A percentile compares a stretch with the other conserved stretches of the same genome.
These are phyloP conservation scores for Penicillium sp. DNA, from an alignment of 2,329 filamentous ascomycete species.

Conservation along the genomic window DNA sequence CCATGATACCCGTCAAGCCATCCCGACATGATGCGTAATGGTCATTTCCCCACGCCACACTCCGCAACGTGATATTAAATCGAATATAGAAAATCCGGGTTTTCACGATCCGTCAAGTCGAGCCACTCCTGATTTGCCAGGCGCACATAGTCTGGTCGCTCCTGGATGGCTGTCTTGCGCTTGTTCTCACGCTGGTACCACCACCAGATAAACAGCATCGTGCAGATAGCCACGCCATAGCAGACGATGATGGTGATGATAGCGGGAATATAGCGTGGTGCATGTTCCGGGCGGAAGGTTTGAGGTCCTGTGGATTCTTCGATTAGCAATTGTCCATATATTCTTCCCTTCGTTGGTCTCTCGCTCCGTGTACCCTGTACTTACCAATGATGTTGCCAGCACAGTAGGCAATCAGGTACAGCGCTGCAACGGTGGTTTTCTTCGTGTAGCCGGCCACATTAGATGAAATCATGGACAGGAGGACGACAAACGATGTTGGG, in stretches of 20 bases:
- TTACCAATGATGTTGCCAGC: conserved; percentile 53
- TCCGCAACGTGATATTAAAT: conserved; percentile 33
- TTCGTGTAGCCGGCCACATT: conserved; percentile 54
- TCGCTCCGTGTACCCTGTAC: no score
- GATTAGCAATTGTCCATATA: not conserved
- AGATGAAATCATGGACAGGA: conserved; percentile 57
- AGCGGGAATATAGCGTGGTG: conserved; percentile 56
- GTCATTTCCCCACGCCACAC: no score
- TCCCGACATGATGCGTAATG: no score
- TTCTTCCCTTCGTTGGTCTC: no score
- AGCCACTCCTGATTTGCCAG: conserved; percentile 62
- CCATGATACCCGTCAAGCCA: no score
- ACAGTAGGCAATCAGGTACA: conserved; percentile 46
- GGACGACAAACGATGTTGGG: conserved; percentile 57
- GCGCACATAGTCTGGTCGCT: conserved; percentile 53
- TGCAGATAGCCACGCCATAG: conserved; percentile 48
- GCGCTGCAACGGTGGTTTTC: conserved; percentile 49
- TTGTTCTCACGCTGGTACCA: conserved; percentile 57
- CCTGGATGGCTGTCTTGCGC: conserved; percentile 51
- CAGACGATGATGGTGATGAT: conserved; percentile 60
- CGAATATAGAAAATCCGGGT: conserved; percentile 57
- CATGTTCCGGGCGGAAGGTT: conserved; percentile 52
- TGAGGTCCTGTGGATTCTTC: conserved; percentile 47
- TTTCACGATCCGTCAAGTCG: conserved; percentile 62
- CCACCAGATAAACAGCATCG: conserved; percentile 57